Percentiles rank a stretch among this genome's conserved stretches.
phyloP scores from a whole-genome alignment of 2,329 filamentous ascomycete species.

The Scytalidium lignicola region DNA sequence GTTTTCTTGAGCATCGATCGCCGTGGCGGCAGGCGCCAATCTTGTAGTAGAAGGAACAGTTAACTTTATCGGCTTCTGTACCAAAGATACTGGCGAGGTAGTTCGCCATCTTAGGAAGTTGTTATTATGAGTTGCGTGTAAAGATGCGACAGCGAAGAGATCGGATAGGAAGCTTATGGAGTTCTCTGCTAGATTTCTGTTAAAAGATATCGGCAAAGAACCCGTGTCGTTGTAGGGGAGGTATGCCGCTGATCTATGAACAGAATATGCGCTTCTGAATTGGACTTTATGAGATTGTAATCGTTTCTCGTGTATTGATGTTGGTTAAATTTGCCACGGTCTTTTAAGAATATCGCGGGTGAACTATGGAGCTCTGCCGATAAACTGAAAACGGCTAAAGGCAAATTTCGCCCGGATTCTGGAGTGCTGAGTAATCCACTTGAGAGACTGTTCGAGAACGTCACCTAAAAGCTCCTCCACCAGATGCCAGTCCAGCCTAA shows the following conservation, averaged over 20 bases:
- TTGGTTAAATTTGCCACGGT: background rate
- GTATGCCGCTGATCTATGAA: too few relatives aligned
- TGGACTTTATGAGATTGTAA: too few relatives aligned
- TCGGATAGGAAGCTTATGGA: background rate
- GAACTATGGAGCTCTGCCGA: background rate
- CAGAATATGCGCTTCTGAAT: too few relatives aligned
- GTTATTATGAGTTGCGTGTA: background rate
- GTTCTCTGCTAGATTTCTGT: too few relatives aligned
- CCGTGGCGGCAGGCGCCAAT: slow-evolving; percentile 98
- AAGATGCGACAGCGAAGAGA: background rate
- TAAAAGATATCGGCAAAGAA: too few relatives aligned
- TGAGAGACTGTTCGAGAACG: background rate
- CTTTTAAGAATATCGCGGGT: background rate
- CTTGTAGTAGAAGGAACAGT: slow-evolving; percentile 99
- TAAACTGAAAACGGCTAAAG: background rate
- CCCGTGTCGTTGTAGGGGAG: too few relatives aligned
- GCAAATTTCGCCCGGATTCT: background rate
- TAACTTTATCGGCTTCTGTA: slow-evolving; percentile 99
- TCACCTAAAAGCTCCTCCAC: background rate
- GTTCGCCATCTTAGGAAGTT: slow-evolving; percentile 68
- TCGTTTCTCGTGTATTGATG: background rate
- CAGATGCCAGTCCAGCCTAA: too few relatives aligned
- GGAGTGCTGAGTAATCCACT: background rate
- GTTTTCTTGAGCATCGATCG: slow-evolving; percentile 95
- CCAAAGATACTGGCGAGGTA: slow-evolving; percentile 99